These are phyloP conservation scores for Saccharomyces kudriavzevii DNA, from an alignment of 805 yeast species.

Conservation along the genomic window DNA sequence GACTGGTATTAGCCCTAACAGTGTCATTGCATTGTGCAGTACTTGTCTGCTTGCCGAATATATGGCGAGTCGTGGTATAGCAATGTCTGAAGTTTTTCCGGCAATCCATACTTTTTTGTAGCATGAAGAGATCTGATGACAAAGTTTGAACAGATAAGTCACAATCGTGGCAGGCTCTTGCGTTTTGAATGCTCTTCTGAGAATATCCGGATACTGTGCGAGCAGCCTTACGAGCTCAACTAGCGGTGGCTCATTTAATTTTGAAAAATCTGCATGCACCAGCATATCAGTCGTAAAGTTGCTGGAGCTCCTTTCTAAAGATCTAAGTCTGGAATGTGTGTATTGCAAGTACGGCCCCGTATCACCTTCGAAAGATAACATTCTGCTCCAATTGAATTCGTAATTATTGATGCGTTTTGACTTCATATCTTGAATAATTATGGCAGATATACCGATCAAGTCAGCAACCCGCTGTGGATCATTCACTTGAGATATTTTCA, in stretches of 20 bases:
- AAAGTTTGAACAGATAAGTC: slow-evolving; percentile 82
- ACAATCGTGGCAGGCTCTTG: slow-evolving; percentile 91
- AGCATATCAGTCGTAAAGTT: slow-evolving; percentile 39
- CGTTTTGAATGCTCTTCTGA: slow-evolving; percentile 74
- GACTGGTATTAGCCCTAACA: slow-evolving; percentile 94
- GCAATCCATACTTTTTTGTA: slow-evolving; percentile 95
- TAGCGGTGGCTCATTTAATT: slow-evolving; percentile 67
- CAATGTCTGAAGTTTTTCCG: slow-evolving; percentile 82
- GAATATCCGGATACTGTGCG: slow-evolving; percentile 85
- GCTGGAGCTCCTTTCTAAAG: slow-evolving; percentile 78
- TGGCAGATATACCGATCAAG: slow-evolving; percentile 91
- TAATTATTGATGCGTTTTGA: slow-evolving; percentile 94
- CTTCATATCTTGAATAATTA: slow-evolving; percentile 98
- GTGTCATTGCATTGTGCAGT: slow-evolving; percentile 76
- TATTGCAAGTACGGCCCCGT: slow-evolving; percentile 98
- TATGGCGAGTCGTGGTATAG: slow-evolving; percentile 85
- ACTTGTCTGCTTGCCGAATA: slow-evolving; percentile 87
- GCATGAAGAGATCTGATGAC: slow-evolving; percentile 93
- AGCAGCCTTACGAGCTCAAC: slow-evolving; percentile 63
- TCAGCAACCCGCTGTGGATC: slow-evolving; percentile 94
- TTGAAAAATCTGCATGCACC: slow-evolving; percentile 45
- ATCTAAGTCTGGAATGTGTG: slow-evolving; percentile 94
- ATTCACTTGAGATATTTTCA: slow-evolving; percentile 84
- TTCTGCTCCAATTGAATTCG: slow-evolving; percentile 95
- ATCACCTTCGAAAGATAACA: slow-evolving; percentile 97